Percentiles rank a stretch among this genome's conserved stretches.
Evolutionary conservation across 805 yeast species (phyloP).

Genomic region (Candida krabiensis): DNA sequence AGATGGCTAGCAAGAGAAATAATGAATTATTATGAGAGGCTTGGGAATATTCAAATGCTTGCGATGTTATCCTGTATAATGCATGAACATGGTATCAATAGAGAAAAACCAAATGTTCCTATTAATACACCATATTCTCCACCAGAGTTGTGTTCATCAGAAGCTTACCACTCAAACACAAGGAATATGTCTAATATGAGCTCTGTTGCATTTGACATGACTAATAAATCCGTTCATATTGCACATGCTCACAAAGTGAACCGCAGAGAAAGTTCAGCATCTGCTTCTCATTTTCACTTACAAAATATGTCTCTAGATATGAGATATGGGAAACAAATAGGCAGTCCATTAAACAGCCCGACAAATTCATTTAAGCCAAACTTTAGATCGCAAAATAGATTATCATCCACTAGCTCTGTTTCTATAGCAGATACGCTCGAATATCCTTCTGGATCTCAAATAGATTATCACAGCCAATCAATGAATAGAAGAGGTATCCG

Average conservation of each 20-base stretch:
- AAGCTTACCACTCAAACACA: neutral
- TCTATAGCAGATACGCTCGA: slow-evolving; percentile 26
- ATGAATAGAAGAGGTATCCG: slow-evolving; percentile 31
- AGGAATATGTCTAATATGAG: neutral
- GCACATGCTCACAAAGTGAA: slow-evolving; percentile 1
- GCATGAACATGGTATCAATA: slow-evolving; percentile 40
- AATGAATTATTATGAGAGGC: slow-evolving; percentile 59
- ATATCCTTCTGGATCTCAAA: slow-evolving; percentile 29
- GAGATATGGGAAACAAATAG: slow-evolving; percentile 14
- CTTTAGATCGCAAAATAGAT: slow-evolving; percentile 10
- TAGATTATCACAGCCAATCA: slow-evolving; percentile 23
- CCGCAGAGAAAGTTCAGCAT: slow-evolving; percentile 1
- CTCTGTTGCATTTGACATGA: neutral
- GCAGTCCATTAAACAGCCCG: slow-evolving; percentile 11
- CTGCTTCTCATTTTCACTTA: neutral
- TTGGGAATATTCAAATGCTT: slow-evolving; percentile 80
- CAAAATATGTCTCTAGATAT: slow-evolving; percentile 20
- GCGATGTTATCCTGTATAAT: slow-evolving; percentile 83
- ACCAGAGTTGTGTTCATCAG: slow-evolving; percentile 3
- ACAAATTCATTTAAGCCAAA: slow-evolving; percentile 6
- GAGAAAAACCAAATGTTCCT: slow-evolving; percentile 36
- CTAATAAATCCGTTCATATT: slow-evolving; percentile 1
- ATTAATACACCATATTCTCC: slow-evolving; percentile 45
- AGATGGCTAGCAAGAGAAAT: slow-evolving; percentile 63
- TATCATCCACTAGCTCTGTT: slow-evolving; percentile 26